Conservation (phyloP, 352 stramenopile genomes). For the Pythium rishiriense region DNA sequence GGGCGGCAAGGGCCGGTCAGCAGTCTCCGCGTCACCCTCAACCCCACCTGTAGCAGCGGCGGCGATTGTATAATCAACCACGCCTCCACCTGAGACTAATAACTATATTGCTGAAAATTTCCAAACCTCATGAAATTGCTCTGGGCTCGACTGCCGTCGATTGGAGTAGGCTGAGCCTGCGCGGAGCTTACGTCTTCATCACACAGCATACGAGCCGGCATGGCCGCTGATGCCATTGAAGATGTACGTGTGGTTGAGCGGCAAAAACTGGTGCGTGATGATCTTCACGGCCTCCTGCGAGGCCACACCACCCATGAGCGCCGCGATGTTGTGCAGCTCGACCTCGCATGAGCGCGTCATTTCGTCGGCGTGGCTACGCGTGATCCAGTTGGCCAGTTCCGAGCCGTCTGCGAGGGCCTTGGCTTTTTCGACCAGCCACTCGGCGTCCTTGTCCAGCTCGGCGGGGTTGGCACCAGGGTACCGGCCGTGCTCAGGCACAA, state of each 20-base stretch:
- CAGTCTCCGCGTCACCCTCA: not conserved
- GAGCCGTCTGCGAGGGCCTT: constrained; percentile 33
- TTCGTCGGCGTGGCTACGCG: constrained; percentile 82
- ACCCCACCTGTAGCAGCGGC: not conserved
- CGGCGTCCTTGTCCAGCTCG: constrained; percentile 51
- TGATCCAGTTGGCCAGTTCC: constrained; percentile 55
- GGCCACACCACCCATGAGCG: constrained; percentile 95
- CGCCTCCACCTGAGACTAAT: not conserved
- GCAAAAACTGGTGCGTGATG: constrained; percentile 97
- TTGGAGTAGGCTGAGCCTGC: too few relatives aligned
- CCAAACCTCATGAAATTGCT: not conserved
- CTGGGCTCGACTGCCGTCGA: too few relatives aligned
- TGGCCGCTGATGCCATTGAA: constrained; percentile 96
- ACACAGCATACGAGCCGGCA: constrained; percentile 77
- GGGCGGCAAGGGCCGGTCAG: not conserved
- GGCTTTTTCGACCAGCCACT: constrained; percentile 59
- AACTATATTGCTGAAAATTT: constrained; percentile 8
- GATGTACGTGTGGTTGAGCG: constrained; percentile 96
- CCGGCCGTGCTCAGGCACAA: constrained; percentile 53
- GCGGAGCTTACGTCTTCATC: constrained; percentile 47
- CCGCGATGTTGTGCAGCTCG: constrained; percentile 94
- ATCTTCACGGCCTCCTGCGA: constrained; percentile 98
- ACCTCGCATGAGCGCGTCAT: constrained; percentile 91
- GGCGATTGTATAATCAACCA: too few relatives aligned
- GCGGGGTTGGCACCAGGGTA: constrained; percentile 83